Percentiles rank a stretch among this genome's conserved stretches.
These are phyloP conservation scores for Porcisia hertigi DNA, from an alignment of 208 protist species.

Conservation along the genomic window DNA sequence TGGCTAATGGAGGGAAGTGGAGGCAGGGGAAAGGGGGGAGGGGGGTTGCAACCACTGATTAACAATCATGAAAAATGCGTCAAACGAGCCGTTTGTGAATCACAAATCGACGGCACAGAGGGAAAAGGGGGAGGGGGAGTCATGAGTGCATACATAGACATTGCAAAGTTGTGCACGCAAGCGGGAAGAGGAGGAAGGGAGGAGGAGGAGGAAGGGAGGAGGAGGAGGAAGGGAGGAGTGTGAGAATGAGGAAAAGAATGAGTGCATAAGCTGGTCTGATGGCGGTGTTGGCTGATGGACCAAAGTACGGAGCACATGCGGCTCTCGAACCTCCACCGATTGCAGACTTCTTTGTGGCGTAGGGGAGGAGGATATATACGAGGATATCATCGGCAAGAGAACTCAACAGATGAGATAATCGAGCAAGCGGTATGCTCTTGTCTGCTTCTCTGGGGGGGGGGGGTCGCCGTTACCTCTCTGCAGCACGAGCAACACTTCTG, in stretches of 20 bases:
- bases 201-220: neutral
- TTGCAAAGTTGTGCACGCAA: neutral
- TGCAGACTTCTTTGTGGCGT: neutral
- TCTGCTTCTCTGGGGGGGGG: no score
- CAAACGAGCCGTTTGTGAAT: neutral
- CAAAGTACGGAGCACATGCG: neutral
- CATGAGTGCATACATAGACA: neutral
- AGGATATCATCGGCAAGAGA: no score
- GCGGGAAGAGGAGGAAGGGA: no score
- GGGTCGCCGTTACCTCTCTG: no score
- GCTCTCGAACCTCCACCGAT: neutral
- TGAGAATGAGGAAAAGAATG: neutral
- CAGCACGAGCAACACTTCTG: no score
- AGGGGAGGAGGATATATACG: neutral
- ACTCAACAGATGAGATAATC: no score
- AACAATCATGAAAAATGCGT: no score
- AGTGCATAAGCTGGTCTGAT: neutral
- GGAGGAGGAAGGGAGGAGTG: neutral
- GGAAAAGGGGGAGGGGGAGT: neutral
- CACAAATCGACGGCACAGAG: neutral
- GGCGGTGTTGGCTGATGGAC: neutral
- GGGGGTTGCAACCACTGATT: no score
- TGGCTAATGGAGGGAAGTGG: no score
- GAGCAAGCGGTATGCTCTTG: no score
- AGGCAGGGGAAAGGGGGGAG: no score